phyloP scores from a whole-genome alignment of 352 stramenopile species.

The Peronospora belbahrii region DNA sequence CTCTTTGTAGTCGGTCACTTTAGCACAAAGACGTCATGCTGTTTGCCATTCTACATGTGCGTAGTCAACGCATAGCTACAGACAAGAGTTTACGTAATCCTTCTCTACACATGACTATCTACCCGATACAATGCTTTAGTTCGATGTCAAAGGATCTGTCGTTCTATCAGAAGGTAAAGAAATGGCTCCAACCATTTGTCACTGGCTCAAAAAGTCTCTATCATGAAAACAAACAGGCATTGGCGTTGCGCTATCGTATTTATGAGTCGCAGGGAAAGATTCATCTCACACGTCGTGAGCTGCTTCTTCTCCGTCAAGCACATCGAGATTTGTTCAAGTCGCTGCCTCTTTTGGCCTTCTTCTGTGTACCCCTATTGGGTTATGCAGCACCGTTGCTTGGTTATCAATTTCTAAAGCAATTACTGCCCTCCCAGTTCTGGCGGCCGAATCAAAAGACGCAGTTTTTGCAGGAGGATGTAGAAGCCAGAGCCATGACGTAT shows the following conservation, averaged over 20 bases:
- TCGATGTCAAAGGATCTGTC: conserved; percentile 38
- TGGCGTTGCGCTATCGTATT: conserved; percentile 51
- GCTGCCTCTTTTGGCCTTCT: conserved; percentile 65
- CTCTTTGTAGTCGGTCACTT: too few relatives aligned
- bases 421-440: conserved; percentile 85
- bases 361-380: conserved; percentile 58
- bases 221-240: conserved; percentile 71
- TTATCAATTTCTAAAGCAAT: conserved; percentile 81
- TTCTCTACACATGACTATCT: too few relatives aligned
- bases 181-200: conserved; percentile 78
- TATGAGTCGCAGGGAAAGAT: conserved; percentile 26
- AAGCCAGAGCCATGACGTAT: conserved; percentile 46
- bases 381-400: conserved; percentile 70
- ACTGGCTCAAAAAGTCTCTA: conserved; percentile 61
- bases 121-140: conserved; percentile 5
- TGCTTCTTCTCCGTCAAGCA: conserved; percentile 75
- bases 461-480: conserved; percentile 65
- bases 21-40: too few relatives aligned
- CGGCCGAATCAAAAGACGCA: conserved; percentile 73
- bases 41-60: too few relatives aligned
- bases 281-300: conserved; percentile 57
- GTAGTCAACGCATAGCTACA: too few relatives aligned
- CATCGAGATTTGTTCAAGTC: conserved; percentile 82
- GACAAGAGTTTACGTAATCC: too few relatives aligned
- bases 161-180: conserved; percentile 70